phyloP scores from a whole-genome alignment of 2,329 filamentous ascomycete species.

The Leptographium radiaticola region DNA sequence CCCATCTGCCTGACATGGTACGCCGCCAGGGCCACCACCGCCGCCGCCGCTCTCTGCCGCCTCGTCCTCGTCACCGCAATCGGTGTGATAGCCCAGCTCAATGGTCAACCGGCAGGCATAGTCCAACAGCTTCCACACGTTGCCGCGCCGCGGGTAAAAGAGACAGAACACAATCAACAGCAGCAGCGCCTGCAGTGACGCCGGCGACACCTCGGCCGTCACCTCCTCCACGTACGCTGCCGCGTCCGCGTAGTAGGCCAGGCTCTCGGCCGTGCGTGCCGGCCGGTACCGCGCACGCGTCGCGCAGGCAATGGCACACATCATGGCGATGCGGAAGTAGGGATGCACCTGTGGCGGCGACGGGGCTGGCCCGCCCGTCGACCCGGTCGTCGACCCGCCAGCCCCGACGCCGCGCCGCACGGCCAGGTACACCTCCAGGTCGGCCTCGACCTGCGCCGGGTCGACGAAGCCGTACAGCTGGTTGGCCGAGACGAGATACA shows the following conservation, averaged over 20 bases:
- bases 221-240: constrained; percentile 10
- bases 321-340: constrained; percentile 20
- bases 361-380: not conserved
- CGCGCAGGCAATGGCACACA: constrained; percentile 18
- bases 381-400: not conserved
- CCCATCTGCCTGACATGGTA: not conserved
- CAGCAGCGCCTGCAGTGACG: constrained; percentile 9
- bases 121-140: constrained; percentile 12
- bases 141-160: constrained; percentile 10
- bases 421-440: constrained; percentile 13
- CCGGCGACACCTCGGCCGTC: constrained; percentile 9
- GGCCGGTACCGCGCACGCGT: constrained; percentile 17
- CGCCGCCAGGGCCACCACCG: not conserved
- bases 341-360: constrained; percentile 14
- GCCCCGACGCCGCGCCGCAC: constrained; percentile 4
- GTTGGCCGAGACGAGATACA: constrained; percentile 18
- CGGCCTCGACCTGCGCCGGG: constrained; percentile 11
- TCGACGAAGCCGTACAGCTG: constrained; percentile 17
- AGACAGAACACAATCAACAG: constrained; percentile 10
- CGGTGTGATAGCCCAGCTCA: constrained; percentile 21
- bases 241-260: constrained; percentile 8
- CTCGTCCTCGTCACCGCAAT: constrained; percentile 4
- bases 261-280: constrained; percentile 6
- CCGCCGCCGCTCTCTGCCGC: not conserved
- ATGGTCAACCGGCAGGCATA: constrained; percentile 12